Evolutionary conservation across 2,329 filamentous ascomycete genomes (phyloP), one percentile per base, ranked within the genome.

Genomic region (Ceratocystis papillata): DNA sequence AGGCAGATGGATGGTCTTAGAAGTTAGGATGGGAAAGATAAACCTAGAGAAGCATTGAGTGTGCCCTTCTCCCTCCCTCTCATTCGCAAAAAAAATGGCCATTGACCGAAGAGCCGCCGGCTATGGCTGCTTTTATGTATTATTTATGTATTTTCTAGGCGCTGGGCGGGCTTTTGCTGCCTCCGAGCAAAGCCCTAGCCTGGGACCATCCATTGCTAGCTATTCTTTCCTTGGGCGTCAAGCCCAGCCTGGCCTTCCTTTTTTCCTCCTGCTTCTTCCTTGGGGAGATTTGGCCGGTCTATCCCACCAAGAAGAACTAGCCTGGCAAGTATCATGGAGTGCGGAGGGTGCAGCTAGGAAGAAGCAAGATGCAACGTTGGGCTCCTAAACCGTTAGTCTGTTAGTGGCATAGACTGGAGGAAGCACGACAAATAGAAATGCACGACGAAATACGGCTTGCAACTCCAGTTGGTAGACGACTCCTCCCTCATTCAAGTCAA

Each of bases 61-160:
- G 50, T 6, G 20, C 25, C 25, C 50, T 25, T 25, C 6, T 25
- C 50, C 20, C 12, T 55, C 50, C 20, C 50, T 10, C 50, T 1
- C 7, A 15, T 15, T 25, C 46, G 20, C n/a, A 48, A 25, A 55
- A 25, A 55, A 55, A 25, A 55, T 2, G 37, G 3, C 12, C 25
- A 55, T 55, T 55, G 50, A 15, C 50, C 50, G 50, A 55, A 55
- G 50, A 55, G 50, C n/a, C 25, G 50, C 50, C 50, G 50, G 50
- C 25, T 15, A 25, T 55, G n/a, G n/a, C 20, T 15, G 22, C 15
- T 55, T 55, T 25, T 28, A 20, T 55, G 8, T 28, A 15, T 30
- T 15, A 25, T 28, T 28, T 25, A 15, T 25, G 15, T 15, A 4
- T 55, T 55, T 55, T 55, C 50, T n/a, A 10, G 6, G 50, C 6